These are phyloP conservation scores for Xylariaceae sp. DNA, from an alignment of 2,329 filamentous ascomycete species.

Conservation along the genomic window DNA sequence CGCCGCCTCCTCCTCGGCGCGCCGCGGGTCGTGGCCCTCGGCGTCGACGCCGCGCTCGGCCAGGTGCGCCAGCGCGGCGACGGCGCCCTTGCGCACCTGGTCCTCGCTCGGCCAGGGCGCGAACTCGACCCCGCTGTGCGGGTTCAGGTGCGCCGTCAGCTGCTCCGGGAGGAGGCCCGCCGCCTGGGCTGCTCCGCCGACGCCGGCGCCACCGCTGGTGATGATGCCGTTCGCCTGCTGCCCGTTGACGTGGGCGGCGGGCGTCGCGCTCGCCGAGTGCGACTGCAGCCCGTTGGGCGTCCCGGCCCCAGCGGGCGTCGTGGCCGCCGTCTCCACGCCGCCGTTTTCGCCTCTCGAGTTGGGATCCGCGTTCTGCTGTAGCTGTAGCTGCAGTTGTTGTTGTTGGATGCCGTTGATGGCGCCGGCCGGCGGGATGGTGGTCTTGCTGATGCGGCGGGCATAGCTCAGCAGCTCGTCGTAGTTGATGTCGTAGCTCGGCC, in stretches of 20 bases:
- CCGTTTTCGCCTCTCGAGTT: constrained; percentile 13
- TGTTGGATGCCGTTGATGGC: constrained; percentile 36
- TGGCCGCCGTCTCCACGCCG: constrained; percentile 19
- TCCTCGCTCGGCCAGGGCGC: constrained; percentile 70
- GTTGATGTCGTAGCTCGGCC: constrained; percentile 48
- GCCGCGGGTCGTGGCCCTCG: constrained; percentile 49
- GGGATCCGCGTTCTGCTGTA: constrained; percentile 22
- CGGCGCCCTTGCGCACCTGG: constrained; percentile 59
- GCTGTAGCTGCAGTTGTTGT: too few relatives aligned
- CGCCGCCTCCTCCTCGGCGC: constrained; percentile 43
- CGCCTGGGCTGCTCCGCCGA: constrained; percentile 12
- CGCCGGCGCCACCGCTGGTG: not conserved
- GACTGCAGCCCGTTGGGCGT: constrained; percentile 17
- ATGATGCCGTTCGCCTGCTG: not conserved
- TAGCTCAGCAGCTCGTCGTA: constrained; percentile 71
- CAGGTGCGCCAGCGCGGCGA: constrained; percentile 57
- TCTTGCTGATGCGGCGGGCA: constrained; percentile 72
- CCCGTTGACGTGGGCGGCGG: constrained; percentile 2
- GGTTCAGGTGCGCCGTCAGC: constrained; percentile 45
- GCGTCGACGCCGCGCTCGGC: constrained; percentile 56
- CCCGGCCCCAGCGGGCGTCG: constrained; percentile 17
- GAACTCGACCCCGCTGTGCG: constrained; percentile 52
- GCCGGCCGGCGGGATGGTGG: constrained; percentile 62
- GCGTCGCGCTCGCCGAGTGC: constrained; percentile 2
- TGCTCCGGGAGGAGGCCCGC: constrained; percentile 37